Base-by-base conservation (phyloP, 495 filamentous ascomycete genomes). In the Cladorrhinum samala region DNA sequence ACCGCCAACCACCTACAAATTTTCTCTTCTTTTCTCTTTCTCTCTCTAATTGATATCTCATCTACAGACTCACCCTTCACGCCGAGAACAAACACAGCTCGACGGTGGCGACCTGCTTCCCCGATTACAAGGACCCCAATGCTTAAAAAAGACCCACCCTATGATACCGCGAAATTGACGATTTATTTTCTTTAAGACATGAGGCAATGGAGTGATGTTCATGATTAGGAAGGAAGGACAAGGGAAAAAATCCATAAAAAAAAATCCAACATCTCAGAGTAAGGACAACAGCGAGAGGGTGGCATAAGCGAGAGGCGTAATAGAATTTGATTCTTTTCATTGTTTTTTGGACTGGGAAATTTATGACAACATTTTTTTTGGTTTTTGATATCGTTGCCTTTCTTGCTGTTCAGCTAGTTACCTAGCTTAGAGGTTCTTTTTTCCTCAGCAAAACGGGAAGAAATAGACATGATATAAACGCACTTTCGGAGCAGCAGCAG, bases 11-110 rank as follows among this genome's bases (percentile, higher is more conserved):
- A n/a, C n/a, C n/a, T n/a, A n/a, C n/a, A n/a, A n/a, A n/a, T n/a
- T n/a, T n/a, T n/a, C n/a, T n/a, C n/a, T n/a, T n/a, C n/a, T n/a
- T n/a, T n/a, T n/a, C n/a, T n/a, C n/a, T n/a, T n/a, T n/a, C n/a
- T n/a, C n/a, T n/a, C n/a, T n/a, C n/a, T n/a, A n/a, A n/a, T n/a
- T n/a, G n/a, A n/a, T n/a, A n/a, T n/a, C n/a, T n/a, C n/a, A n/a
- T n/a, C n/a, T n/a, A n/a, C n/a, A n/a, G n/a, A n/a, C 73, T 80
- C 42, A 74, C 68, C 46, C 71, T 78, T 51, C 78, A 81, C 62
- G 75, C 78, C 46, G 60, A 63, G 33, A 79, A 81, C 63, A 80
- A 80, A 67, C 78, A 81, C 64, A 77, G 61, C 66, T 73, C 77
- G 65, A 67, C 71, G 13, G 62, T 80, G 27, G 53, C 61, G 49